Evolutionary conservation across 2,329 filamentous ascomycete species (phyloP), one percentile per base, ranked within the genome.

Genomic region (Fusarium compactum): DNA sequence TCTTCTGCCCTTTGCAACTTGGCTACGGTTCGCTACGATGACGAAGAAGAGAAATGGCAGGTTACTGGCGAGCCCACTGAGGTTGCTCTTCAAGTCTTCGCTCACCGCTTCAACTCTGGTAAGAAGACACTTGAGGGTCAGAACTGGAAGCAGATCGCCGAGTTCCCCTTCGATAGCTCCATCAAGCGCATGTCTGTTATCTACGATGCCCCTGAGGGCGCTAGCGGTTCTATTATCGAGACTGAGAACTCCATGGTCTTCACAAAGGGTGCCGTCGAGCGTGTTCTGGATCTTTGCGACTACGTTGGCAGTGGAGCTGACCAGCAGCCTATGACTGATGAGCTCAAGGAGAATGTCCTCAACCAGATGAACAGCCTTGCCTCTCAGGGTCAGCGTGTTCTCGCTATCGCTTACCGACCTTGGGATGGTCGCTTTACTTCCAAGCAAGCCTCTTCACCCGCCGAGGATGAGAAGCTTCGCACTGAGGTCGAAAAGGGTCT

Each of bases 171-270:
- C 75, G 91, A 94, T 78, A 92, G 90, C 59, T 86, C 86, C 73
- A 89, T 93, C 77, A 94, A 94, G 85, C 89, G 90, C 74, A 94
- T 94, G 92, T 92, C 90, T 11, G 91, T 94, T 59, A 85, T 94
- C 47, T 93, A 92, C 79, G 84, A 87, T 50, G 80, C 80, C 8
- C 85, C 86, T 2, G 69, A 76, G 8, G 77, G 77, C 10, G 81
- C 84, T 38, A 78, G 77, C 4, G 76, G 76, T 12, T 80, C 77
- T 22, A 79, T 83, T 14, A 76, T 81, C 16, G 77, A 82, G n/a
- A 74, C 79, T 2, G 75, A 81, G 7, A 83, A 82, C 71, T 87
- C 86, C 70, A 76, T 87, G 65, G 82, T 90, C 8, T 89, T 89
- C 70, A 87, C 86, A 67, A 90, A 90, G 76, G 89, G 89, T 12